Base-by-base conservation (phyloP, 176 grass and related monocot species). In the Eragrostis nindensis region DNA sequence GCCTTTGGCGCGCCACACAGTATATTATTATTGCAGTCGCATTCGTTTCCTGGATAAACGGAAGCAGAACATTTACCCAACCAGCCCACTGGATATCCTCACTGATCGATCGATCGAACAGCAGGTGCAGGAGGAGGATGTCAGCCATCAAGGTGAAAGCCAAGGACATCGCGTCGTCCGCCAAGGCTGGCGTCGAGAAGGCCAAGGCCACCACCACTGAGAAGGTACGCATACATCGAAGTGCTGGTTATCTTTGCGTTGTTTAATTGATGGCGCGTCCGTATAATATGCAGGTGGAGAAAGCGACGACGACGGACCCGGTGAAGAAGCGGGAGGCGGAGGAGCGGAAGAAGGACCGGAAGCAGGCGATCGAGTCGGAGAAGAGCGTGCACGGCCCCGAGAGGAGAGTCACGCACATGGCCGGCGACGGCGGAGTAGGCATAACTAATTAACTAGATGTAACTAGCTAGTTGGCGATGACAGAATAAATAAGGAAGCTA, bases 231-330 rank as follows among this genome's bases (percentile, higher is more conserved):
- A 21, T 21, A 21, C 7, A 21, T 52, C n/a, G n/a, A n/a, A n/a
- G n/a, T n/a, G n/a, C n/a, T n/a, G n/a, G n/a, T n/a, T n/a, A n/a
- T n/a, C n/a, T n/a, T n/a, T 3, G 50, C 18, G 18, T 19, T 54
- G 49, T 17, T 54, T 54, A 6, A 21, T n/a, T 54, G 50, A n/a
- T 53, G 17, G 14, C 11, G 19, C 21, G n/a, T 13, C 69, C 15
- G 11, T 60, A 13, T 16, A n/a, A 16, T 14, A 5, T 19, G 67
- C 75, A 93, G 94, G 54, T 78, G 52, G 80, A 86, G 38, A 97
- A 92, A 87, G 80, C 85, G 82, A 97, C 69, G 68, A 89, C 91
- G 9, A 79, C 68, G 2, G 85, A 91, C 60, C 87, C 87, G 30
- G 22, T 3, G 55, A 72, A 86, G 89, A 94, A 94, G 85, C 79